Evolutionary conservation across 148 eudicot species (phyloP).

Genomic region (Rhododendron simsii): DNA sequence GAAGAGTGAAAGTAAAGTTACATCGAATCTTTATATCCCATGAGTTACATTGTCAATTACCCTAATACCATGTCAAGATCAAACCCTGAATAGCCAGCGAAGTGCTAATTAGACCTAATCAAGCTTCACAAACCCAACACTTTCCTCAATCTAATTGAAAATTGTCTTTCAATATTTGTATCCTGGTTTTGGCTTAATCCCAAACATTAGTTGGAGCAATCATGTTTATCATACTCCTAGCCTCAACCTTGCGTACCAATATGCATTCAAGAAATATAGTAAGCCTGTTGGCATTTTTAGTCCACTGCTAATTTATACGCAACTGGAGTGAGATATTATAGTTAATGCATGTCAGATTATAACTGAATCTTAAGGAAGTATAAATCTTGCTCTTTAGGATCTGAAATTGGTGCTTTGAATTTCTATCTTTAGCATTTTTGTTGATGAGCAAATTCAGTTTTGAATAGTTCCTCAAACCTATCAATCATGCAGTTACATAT

Average conservation of each 20-base stretch:
- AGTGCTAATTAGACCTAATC: not conserved
- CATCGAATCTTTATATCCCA: not conserved
- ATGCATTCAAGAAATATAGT: not conserved
- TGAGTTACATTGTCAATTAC: not conserved
- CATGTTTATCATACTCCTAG: not conserved
- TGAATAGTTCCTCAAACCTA: not conserved
- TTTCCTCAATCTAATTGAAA: not conserved
- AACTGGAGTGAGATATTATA: not conserved
- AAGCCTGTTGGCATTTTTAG: not conserved
- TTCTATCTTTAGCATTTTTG: not conserved
- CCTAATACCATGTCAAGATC: not conserved
- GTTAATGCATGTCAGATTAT: not conserved
- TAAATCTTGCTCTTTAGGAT: not conserved
- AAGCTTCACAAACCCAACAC: not conserved
- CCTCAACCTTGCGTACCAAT: not conserved
- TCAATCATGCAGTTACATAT: constrained; percentile 24
- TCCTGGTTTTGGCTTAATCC: not conserved
- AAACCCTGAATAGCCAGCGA: not conserved
- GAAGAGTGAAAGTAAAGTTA: not conserved
- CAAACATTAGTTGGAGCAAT: not conserved
- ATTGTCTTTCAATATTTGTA: not conserved
- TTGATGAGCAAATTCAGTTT: not conserved
- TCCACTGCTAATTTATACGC: not conserved
- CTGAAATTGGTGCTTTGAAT: not conserved
- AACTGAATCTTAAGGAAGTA: not conserved